Base-by-base conservation (phyloP, 1,284 basidiomycete genomes). In the Moniliella sp. region DNA sequence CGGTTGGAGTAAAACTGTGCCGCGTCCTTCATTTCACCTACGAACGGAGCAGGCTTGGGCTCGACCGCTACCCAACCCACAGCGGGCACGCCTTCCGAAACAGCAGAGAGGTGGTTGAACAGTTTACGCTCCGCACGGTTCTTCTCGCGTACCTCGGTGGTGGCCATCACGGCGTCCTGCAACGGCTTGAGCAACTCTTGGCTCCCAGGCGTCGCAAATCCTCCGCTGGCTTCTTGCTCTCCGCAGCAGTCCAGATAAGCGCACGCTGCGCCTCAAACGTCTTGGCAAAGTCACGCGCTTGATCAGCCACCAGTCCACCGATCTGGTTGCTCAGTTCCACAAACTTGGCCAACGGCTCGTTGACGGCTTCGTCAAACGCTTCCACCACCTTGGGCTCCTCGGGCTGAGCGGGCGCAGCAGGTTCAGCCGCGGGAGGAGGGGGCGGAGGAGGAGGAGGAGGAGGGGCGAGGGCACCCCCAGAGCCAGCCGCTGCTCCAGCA, bases 1-100 rank as follows among this genome's bases (percentile, higher is more conserved):
- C 77, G 73, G 59, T 93, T 83, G 9, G 75, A 75, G 61, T 84
- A 97, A 65, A 86, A 97, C 52, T 76, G 71, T 4, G 78, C 72
- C 5, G 80, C 73, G 32, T 94, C 83, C 63, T 79, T 88, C 63
- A 78, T 73, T 33, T 88, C 81, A 9, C 63, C 65, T n/a, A 94
- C 68, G 48, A 72, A 78, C 9, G 78, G 74, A 3, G 70, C 81
- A 0, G 91, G 88, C 53, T 80, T 82, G 11, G 73, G 69, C 40
- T 74, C 69, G 19, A 21, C 8, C 15, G 4, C 1, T 23, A 7
- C 3, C 4, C 4, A 23, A 25, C 10, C 8, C 1, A 9, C 72
- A n/a, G 71, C 75, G 5, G 76, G 69, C 1, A 74, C 75, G 10
- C 79, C 82, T 54, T 91, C 86, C 9, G 75, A 72, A 18, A 94